Evolutionary conservation across 495 filamentous ascomycete genomes (phyloP), one percentile per base, ranked within the genome.

Genomic region (Penicillium daleae): DNA sequence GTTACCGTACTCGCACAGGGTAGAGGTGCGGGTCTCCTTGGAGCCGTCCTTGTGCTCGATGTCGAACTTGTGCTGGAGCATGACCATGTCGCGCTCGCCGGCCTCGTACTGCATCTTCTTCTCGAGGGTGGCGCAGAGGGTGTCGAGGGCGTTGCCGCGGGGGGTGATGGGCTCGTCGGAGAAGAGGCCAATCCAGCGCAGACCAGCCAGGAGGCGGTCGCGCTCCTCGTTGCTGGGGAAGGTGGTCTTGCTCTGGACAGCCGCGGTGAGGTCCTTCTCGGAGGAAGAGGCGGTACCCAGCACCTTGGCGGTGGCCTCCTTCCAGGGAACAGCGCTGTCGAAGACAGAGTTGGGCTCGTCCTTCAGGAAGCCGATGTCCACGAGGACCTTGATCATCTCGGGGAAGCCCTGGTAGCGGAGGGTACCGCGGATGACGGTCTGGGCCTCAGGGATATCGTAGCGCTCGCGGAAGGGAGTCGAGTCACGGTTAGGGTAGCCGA

Each of bases 401-500:
- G 92, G 91, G 84, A 96, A 95, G 29, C 93, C 93, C 63, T 85
- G 81, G 78, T 93, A 96, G 49, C 92, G 82, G 37, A 96, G 86
- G 27, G 93, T 95, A 54, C 92, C 92, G 52, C 86, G 77, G 66
- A 83, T 65, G 51, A 83, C 64, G 54, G 77, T 82, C 70, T 80
- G 73, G 22, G 80, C 80, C 76, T 97, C 93, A 59, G 93, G 93
- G 70, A 97, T 97, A 70, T 82, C 84, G 85, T 97, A 99, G 42
- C 89, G 85, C 81, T 96, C 91, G 63, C 86, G 87, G 85, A 91
- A 98, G 19, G 87, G 82, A 0, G 87, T 92, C 2, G 90, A 95
- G 77, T 97, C 92, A 57, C 94, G 83, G 85, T 97, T 97, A 12
- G 92, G 91, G 75, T 98, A 99, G 9, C 90, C 93, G 56, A 97